Conservation (phyloP, 2,329 filamentous ascomycete species). For the Colletotrichum eremochloae region DNA sequence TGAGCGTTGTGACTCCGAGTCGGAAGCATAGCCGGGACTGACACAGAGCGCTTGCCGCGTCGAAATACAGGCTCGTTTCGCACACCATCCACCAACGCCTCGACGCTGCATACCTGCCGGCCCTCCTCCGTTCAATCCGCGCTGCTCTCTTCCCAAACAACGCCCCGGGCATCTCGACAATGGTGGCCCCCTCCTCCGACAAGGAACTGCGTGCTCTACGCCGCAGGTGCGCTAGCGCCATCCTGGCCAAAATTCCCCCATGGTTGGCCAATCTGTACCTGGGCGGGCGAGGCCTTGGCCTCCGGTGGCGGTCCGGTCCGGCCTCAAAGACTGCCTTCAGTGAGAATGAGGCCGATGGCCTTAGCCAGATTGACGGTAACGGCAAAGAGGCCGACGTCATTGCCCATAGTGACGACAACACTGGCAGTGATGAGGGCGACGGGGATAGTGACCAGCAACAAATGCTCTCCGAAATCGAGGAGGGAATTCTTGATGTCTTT, state of each 20-base stretch:
- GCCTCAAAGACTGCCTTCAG: slow-evolving; percentile 29
- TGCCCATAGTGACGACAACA: slow-evolving; percentile 40
- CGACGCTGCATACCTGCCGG: slow-evolving; percentile 74
- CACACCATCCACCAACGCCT: slow-evolving; percentile 68
- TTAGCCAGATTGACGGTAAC: slow-evolving; percentile 32
- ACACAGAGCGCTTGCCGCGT: slow-evolving; percentile 39
- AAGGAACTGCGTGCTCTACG: slow-evolving; percentile 73
- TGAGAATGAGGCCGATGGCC: slow-evolving; percentile 28
- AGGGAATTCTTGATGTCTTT: slow-evolving; percentile 78
- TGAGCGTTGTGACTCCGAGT: slow-evolving; percentile 29
- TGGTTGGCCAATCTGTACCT: slow-evolving; percentile 65
- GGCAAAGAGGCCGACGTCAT: slow-evolving; percentile 42
- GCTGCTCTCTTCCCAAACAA: slow-evolving; percentile 90
- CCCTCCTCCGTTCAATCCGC: slow-evolving; percentile 78
- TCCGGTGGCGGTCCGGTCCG: slow-evolving; percentile 45
- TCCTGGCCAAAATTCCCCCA: slow-evolving; percentile 63
- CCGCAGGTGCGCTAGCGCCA: slow-evolving; percentile 73
- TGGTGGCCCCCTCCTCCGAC: slow-evolving; percentile 71
- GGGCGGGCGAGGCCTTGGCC: slow-evolving; percentile 55
- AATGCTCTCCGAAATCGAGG: slow-evolving; percentile 71
- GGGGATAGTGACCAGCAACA: slow-evolving; percentile 55
- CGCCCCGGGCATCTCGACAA: slow-evolving; percentile 73
- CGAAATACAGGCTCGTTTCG: slow-evolving; percentile 66
- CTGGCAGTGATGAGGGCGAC: slow-evolving; percentile 44
- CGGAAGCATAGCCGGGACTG: slow-evolving; percentile 37